These are phyloP conservation scores for Telopea speciosissima DNA, from an alignment of 177 flowering plant species.

Conservation along the genomic window DNA sequence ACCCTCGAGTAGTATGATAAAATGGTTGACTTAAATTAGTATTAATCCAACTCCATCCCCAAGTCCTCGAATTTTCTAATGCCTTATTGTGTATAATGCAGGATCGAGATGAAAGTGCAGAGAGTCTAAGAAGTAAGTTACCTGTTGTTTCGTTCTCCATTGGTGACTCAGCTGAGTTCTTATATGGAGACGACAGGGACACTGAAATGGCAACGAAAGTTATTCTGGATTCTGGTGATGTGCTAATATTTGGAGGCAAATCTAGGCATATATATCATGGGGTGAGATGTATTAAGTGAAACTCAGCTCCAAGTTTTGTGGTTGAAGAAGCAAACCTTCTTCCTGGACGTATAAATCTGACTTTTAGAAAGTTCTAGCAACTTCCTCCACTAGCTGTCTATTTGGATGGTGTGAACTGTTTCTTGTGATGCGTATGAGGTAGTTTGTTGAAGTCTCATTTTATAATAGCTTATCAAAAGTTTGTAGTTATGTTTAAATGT, in stretches of 20 bases:
- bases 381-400: not conserved
- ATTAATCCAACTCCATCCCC: too few species aligned
- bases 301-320: not conserved
- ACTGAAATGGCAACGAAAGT: not conserved
- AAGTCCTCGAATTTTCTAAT: too few species aligned
- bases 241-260: not conserved
- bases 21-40: too few species aligned
- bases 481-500: too few species aligned
- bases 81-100: not conserved
- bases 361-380: not conserved
- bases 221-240: not conserved
- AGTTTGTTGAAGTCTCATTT: too few species aligned
- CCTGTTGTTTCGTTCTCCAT: not conserved
- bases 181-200: not conserved
- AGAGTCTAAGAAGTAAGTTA: not conserved
- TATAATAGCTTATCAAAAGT: too few species aligned
- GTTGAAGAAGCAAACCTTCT: not conserved
- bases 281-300: too few species aligned
- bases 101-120: not conserved
- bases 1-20: too few species aligned
- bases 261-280: not conserved
- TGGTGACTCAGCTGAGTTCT: not conserved
- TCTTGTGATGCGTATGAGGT: too few species aligned
- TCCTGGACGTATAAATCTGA: not conserved
- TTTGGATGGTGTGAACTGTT: not conserved